Percentiles rank a stretch among this genome's conserved stretches.
Evolutionary conservation across 345 rosid species (phyloP).

Genomic region (Crucihimalaya himalaica): DNA sequence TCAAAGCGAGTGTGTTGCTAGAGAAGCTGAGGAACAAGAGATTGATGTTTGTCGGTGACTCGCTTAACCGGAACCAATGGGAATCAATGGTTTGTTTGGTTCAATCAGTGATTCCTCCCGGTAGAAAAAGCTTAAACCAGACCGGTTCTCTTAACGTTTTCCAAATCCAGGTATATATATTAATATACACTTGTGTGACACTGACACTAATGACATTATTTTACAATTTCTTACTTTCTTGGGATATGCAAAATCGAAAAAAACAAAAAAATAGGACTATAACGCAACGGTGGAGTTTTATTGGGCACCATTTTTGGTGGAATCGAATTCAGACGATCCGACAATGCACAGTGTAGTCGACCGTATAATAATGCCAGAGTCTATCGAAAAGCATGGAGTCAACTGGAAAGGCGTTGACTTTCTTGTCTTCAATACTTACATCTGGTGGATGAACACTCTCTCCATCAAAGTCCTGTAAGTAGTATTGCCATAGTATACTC

Average conservation of each 20-base stretch:
- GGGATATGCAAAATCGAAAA: neutral
- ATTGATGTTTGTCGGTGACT: constrained; percentile 96
- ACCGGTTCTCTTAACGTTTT: constrained; percentile 67
- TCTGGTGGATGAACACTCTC: constrained; percentile 97
- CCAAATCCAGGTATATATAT: constrained; percentile 67
- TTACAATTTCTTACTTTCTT: neutral
- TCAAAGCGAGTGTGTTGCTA: constrained; percentile 63
- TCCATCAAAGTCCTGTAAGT: constrained; percentile 82
- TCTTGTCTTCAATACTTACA: constrained; percentile 86
- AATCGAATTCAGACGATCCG: constrained; percentile 92
- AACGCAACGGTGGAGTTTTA: constrained; percentile 93
- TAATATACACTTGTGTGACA: constrained; percentile 5
- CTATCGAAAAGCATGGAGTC: constrained; percentile 76
- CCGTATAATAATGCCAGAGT: constrained; percentile 83
- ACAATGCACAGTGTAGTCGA: constrained; percentile 65
- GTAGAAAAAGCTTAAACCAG: constrained; percentile 66
- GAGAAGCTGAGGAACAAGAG: constrained; percentile 93
- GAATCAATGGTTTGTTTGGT: constrained; percentile 96
- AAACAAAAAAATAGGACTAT: constrained; percentile 54
- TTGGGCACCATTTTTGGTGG: constrained; percentile 96
- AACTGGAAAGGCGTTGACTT: constrained; percentile 85
- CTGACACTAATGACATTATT: constrained; percentile 1
- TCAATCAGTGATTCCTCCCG: constrained; percentile 72
- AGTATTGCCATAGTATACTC: neutral
- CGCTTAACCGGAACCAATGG: constrained; percentile 96